Base-by-base conservation (phyloP, 2,329 filamentous ascomycete genomes). In the Aphanocladium album region DNA sequence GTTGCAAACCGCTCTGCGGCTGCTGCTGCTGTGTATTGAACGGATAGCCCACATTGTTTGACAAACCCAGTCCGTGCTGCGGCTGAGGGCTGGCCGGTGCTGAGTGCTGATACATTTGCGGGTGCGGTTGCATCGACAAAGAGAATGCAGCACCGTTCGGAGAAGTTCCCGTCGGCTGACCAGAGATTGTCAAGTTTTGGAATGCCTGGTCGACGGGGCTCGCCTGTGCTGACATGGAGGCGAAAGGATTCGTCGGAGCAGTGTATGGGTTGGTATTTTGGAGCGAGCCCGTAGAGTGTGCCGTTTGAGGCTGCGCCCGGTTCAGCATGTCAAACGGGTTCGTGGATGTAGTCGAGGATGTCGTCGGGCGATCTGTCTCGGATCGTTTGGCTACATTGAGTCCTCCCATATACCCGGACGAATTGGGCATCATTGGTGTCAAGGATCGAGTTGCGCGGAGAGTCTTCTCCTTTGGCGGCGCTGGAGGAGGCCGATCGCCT, bases 181-280 rank as follows among this genome's bases (percentile, higher is more conserved):
- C 72, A 25, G 84, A 85, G 2, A 96, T 76, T 41, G 90, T 86
- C 73, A 96, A 81, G 64, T 84, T 86, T 69, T 93, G 88, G 68
- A 96, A 89, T 1, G 89, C 85, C 67, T 89, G 84, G 64, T 86
- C 85, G 19, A 92, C 73, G 12, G 67, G 62, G 51, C 76, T 74
- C 9, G 67, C 65, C 52, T 76, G 64, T 60, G 78, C 74, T 39
- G 73, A 68, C 2, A 80, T 79, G 55, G 76, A 71, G 9, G 88
- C 82, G 66, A 93, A 93, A 5, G 90, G 90, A 68, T 93, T 93
- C 62, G 84, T 86, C 14, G 83, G 78, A 63, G 77, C 80, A 16
- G 65, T 62, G 63, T 84, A 86, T 0, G 82, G 80, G 62, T 84
- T 85, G 68, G 77, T 82, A 67, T 79, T 84, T 64, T 82, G 80